A percentile compares a stretch with the other conserved stretches of the same genome.
Conservation (phyloP, 371 early-diverging fungal genomes). For the Mortierella sp. region DNA sequence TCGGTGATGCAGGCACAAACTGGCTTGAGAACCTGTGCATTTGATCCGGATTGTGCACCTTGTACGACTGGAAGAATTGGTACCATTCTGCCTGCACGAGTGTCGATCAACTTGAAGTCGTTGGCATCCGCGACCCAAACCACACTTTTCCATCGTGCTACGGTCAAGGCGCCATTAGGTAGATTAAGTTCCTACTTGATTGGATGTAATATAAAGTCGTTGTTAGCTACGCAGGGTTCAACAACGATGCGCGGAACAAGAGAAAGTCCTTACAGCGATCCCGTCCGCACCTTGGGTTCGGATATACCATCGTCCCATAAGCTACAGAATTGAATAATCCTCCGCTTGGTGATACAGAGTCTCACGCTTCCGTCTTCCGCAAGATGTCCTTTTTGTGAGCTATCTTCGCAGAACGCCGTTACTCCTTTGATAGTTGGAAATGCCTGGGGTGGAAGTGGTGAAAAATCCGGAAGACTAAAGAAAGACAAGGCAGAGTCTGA, state of each 20-base stretch:
- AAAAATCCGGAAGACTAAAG: slow-evolving; percentile 72
- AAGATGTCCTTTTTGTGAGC: slow-evolving; percentile 63
- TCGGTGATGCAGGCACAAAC: slow-evolving; percentile 68
- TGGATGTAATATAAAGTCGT: no score
- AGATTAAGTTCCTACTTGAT: slow-evolving; percentile 70
- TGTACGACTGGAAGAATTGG: slow-evolving; percentile 72
- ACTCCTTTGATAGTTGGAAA: slow-evolving; percentile 74
- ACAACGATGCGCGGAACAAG: no score
- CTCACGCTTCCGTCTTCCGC: slow-evolving; percentile 73
- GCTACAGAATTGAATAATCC: slow-evolving; percentile 67
- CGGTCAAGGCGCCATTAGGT: slow-evolving; percentile 68
- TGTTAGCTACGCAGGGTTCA: no score
- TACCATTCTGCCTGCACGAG: slow-evolving; percentile 59
- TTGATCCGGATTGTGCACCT: slow-evolving; percentile 54
- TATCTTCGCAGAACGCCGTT: slow-evolving; percentile 71
- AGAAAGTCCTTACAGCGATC: no score
- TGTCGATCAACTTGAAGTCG: slow-evolving; percentile 72
- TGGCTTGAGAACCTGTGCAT: slow-evolving; percentile 65
- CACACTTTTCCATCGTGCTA: slow-evolving; percentile 62
- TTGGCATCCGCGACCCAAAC: slow-evolving; percentile 76
- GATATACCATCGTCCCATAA: slow-evolving; percentile 51
- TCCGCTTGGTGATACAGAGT: slow-evolving; percentile 70
- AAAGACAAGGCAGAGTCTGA: slow-evolving; percentile 73
- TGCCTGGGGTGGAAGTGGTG: slow-evolving; percentile 60
- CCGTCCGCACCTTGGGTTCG: slow-evolving; percentile 35